Evolutionary conservation across 2,329 filamentous ascomycete genomes (phyloP).

Genomic region (Keithomyces neogunnii): DNA sequence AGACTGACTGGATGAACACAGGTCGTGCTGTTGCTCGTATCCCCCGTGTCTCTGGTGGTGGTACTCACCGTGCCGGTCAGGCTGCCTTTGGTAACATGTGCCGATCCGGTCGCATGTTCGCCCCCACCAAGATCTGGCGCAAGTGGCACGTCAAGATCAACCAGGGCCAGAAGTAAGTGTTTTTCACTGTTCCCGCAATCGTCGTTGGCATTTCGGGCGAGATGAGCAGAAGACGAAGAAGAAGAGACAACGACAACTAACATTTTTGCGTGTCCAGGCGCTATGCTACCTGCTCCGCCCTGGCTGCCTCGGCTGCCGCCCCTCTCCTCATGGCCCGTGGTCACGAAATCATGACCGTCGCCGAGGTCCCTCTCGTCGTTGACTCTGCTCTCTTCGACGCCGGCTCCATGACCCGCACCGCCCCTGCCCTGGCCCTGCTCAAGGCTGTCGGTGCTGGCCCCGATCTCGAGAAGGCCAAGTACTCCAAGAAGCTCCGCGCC

Average conservation of each 20-base stretch:
- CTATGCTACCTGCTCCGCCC: conserved; percentile 93
- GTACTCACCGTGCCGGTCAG: conserved; percentile 99
- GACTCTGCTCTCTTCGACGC: conserved; percentile 82
- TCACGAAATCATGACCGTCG: conserved; percentile 84
- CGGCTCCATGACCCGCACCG: conserved; percentile 77
- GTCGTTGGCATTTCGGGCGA: no score
- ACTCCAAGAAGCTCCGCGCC: conserved; percentile 91
- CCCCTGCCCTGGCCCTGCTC: conserved; percentile 76
- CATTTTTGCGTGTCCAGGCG: conserved; percentile 48
- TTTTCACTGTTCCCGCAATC: no score
- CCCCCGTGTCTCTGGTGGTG: conserved; percentile 99
- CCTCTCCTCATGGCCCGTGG: conserved; percentile 94
- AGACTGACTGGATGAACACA: conserved; percentile 26
- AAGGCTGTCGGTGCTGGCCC: conserved; percentile 83
- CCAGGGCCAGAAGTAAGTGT: conserved; percentile 83
- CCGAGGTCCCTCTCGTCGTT: conserved; percentile 95
- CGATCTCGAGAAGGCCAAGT: conserved; percentile 92
- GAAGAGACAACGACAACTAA: conserved; percentile 10
- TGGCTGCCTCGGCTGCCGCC: conserved; percentile 91
- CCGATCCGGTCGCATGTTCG: conserved; percentile 99
- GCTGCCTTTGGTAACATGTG: conserved; percentile 99
- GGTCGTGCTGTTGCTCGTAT: conserved; percentile 99
- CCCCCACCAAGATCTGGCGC: conserved; percentile 99
- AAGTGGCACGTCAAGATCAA: conserved; percentile 99
- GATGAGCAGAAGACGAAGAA: no score